These are phyloP conservation scores for Zasmidium angulare DNA, from an alignment of 2,329 filamentous ascomycete species.

Conservation along the genomic window DNA sequence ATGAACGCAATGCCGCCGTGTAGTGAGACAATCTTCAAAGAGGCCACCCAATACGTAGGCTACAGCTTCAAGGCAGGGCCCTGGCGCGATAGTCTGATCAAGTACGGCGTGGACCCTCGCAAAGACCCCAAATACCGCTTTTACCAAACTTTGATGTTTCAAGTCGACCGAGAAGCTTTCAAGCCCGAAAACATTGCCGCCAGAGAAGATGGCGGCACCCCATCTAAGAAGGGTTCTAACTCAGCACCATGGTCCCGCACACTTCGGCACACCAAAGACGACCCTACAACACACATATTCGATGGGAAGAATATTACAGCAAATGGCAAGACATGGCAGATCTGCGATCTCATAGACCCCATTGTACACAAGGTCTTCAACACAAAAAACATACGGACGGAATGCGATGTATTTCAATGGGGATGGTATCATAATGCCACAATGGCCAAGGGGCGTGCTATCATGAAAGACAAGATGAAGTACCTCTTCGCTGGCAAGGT, in stretches of 20 bases:
- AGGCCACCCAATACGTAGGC: slow-evolving; percentile 77
- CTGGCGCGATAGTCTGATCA: slow-evolving; percentile 84
- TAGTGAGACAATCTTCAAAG: slow-evolving; percentile 61
- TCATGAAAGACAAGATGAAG: slow-evolving; percentile 83
- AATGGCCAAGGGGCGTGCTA: slow-evolving; percentile 77
- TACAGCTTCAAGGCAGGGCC: slow-evolving; percentile 93
- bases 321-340: slow-evolving; percentile 90
- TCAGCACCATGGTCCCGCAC: slow-evolving; percentile 17
- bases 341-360: slow-evolving; percentile 87
- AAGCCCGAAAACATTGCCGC: slow-evolving; percentile 14
- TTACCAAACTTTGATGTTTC: slow-evolving; percentile 90
- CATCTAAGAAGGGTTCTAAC: slow-evolving; percentile 3
- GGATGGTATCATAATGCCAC: slow-evolving; percentile 85
- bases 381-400: slow-evolving; percentile 51
- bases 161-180: slow-evolving; percentile 49
- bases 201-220: not conserved
- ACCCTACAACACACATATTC: slow-evolving; percentile 69
- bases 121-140: slow-evolving; percentile 71
- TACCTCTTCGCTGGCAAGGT: slow-evolving; percentile 38
- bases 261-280: slow-evolving; percentile 19
- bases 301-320: slow-evolving; percentile 72
- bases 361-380: slow-evolving; percentile 66
- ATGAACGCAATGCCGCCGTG: slow-evolving; percentile 65
- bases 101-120: slow-evolving; percentile 83
- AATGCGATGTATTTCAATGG: slow-evolving; percentile 55